A percentile compares a stretch with the other conserved stretches of the same genome.
phyloP scores from a whole-genome alignment of 2,329 filamentous ascomycete species.

The Lasiodiplodia sp. region DNA sequence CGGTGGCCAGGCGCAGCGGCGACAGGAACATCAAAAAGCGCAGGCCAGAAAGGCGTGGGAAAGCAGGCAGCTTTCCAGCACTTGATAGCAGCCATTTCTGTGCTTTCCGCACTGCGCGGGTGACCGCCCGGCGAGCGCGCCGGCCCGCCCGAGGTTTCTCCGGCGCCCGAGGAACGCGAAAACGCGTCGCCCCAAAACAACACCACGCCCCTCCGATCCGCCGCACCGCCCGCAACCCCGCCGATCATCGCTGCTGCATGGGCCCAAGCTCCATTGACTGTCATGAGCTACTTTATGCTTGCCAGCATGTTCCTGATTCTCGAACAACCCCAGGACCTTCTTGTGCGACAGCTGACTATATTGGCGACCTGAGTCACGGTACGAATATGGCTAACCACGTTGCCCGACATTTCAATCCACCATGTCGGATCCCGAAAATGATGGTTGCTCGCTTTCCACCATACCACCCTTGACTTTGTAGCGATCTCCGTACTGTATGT shows the following conservation, averaged over 20 bases:
- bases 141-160: not conserved
- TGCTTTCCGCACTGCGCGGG: slow-evolving; percentile 10
- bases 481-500: no score
- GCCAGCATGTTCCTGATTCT: not conserved
- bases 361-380: no score
- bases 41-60: slow-evolving; percentile 24
- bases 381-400: no score
- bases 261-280: not conserved
- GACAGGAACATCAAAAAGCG: slow-evolving; percentile 27
- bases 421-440: no score
- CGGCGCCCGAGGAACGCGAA: slow-evolving; percentile 12
- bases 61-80: slow-evolving; percentile 26
- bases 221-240: not conserved
- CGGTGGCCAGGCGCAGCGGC: slow-evolving; percentile 16
- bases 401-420: no score
- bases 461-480: no score
- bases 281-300: not conserved
- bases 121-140: slow-evolving; percentile 11
- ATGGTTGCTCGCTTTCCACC: no score
- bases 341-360: no score
- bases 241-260: no score
- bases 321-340: not conserved
- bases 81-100: slow-evolving; percentile 21
- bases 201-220: not conserved
- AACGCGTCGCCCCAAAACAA: slow-evolving; percentile 12